Base-by-base conservation (phyloP, 805 yeast genomes). In the Candida qinlingensis region DNA sequence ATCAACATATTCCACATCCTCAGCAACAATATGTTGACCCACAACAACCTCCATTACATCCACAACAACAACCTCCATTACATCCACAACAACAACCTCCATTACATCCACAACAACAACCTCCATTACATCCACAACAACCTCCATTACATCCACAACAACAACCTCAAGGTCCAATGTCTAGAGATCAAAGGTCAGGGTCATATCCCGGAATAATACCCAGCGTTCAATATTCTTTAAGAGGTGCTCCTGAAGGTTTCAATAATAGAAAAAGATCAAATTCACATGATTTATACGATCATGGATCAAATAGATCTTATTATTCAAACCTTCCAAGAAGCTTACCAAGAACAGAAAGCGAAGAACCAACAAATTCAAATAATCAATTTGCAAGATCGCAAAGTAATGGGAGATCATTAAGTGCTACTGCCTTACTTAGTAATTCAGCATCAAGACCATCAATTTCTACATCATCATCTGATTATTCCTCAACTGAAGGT, bases 321-420 rank as follows among this genome's bases (percentile, higher is more conserved):
- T 25, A 42, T 13, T 59, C 56, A 1, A 56, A 58, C 30, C 60
- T 59, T 35, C 62, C 63, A 45, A 49, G 61, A 42, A 59, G 60
- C 40, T 44, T 55, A 7, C 62, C 37, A 30, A 44, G 40, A 12
- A 58, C 34, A 28, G 45, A 27, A 4, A 37, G n/a, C 9, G 47
- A 48, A 36, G 51, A 48, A 26, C 45, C 41, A 25, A 29, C 41
- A 9, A 19, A 19, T 19, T 19, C 19, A 19, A 19, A 19, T 19
- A 19, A 19, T 19, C 19, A 19, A 19, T 19, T 19, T 19, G 19
- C 19, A 19, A 19, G 19, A 19, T 19, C 19, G 19, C 19, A 19
- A 19, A 19, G 19, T 19, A 19, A 19, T 19, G 19, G 19, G 19
- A 19, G 19, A 3, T 19, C 19, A 19, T 19, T 19, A 19, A 19